Evolutionary conservation across 768 basidiomycete species (phyloP), one percentile per base, ranked within the genome.

Genomic region (Strobilomyces confusus): DNA sequence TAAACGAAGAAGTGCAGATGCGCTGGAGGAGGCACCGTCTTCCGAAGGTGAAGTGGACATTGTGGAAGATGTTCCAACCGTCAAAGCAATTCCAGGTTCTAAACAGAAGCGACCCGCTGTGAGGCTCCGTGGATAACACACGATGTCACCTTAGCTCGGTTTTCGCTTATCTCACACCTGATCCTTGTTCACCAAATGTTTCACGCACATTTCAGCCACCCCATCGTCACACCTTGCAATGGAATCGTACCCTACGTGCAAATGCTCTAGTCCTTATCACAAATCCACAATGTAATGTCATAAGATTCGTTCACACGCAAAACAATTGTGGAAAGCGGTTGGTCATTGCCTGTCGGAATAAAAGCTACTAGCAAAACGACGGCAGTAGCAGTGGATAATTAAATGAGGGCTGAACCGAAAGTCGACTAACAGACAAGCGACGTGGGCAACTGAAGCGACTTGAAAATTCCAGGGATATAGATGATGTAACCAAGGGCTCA

Each of bases 31-130:
- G 15, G 48, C 37, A 8, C 20, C 60, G 34, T 64, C 67, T 41
- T 74, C 74, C 19, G 74, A 76, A 46, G 70, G 69, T n/a, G 75
- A 75, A 44, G 70, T 76, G 6, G 69, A 72, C 30, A 69, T 76
- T 30, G 65, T 74, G 34, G 69, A 71, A 34, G 75, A 72, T 23
- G n/a, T 52, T 9, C 54, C 52, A 20, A 49, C 22, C 5, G 23
- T 54, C 54, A 62, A 60, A 26, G 46, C 41, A 17, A 33, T 51
- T 4, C 25, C 57, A 6, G 51, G 52, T 44, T 45, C 49, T 34
- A 60, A 41, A 51, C 54, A 50, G 53, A 58, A 47, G 19, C 63
- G 49, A 43, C 54, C 15, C 20, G 63, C 62, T 11, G 38, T 9
- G 36, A 72, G 69, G 50, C 41, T 67, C 29, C 71, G 69, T 45